Conservation (phyloP, 192 early-diverging fungal genomes). For the Spizellomyces punctatus region DNA sequence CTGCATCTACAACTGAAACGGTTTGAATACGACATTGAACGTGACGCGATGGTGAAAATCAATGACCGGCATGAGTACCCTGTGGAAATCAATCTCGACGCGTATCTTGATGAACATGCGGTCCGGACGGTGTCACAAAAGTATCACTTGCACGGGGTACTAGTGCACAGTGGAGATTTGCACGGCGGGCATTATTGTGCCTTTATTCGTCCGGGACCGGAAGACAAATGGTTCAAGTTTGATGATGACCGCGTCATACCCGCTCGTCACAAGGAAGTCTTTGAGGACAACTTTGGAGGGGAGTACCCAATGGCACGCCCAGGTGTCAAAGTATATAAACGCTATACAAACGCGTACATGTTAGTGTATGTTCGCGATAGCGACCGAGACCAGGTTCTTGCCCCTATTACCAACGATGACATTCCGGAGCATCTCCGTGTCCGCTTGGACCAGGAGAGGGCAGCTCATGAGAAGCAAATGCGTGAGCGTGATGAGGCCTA, state of each 20-base stretch:
- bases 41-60: slow-evolving; percentile 91
- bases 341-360: slow-evolving; percentile 99
- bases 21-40: slow-evolving; percentile 95
- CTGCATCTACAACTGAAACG: slow-evolving; percentile 95
- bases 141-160: slow-evolving; percentile 89
- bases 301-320: slow-evolving; percentile 33
- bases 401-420: slow-evolving; percentile 64
- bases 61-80: slow-evolving; percentile 98
- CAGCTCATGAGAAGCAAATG: slow-evolving; percentile 54
- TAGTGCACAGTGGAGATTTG: slow-evolving; percentile 93
- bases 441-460: slow-evolving; percentile 64
- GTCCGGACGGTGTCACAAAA: slow-evolving; percentile 66
- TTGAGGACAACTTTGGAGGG: slow-evolving; percentile 95
- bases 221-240: slow-evolving; percentile 88
- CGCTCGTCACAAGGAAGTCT: slow-evolving; percentile 75
- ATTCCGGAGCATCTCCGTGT: slow-evolving; percentile 80
- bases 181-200: slow-evolving; percentile 95
- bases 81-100: slow-evolving; percentile 77
- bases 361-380: slow-evolving; percentile 91
- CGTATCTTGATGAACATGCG: slow-evolving; percentile 71
- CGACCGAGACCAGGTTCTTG: slow-evolving; percentile 71
- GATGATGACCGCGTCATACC: slow-evolving; percentile 94
- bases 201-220: slow-evolving; percentile 76
- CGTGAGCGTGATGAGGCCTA: slow-evolving; percentile 74
- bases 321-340: slow-evolving; percentile 63